These are phyloP conservation scores for Discostella pseudostelligera DNA, from an alignment of 108 stramenopile species.

Conservation along the genomic window DNA sequence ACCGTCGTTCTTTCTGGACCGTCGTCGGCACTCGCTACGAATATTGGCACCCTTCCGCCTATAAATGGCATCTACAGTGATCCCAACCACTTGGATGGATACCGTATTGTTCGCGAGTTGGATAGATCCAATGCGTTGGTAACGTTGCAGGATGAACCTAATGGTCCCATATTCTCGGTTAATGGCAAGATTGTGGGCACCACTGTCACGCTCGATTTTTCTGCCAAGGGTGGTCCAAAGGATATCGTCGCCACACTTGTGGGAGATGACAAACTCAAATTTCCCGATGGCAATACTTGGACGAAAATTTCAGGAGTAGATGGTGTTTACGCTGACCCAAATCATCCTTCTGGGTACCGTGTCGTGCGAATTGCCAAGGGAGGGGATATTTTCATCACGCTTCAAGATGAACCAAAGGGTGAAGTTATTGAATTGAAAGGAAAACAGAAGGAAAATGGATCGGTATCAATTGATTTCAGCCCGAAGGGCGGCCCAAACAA, in stretches of 20 bases:
- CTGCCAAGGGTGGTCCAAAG: constrained; percentile 17
- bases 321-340: constrained; percentile 16
- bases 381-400: constrained; percentile 5
- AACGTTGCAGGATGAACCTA: constrained; percentile 8
- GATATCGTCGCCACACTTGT: constrained; percentile 4
- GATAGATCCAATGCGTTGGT: constrained; percentile 14
- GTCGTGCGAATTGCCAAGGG: not conserved
- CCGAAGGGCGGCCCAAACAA: constrained; percentile 20
- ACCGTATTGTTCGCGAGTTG: constrained; percentile 6
- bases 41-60: not conserved
- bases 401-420: constrained; percentile 10
- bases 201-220: constrained; percentile 14
- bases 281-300: constrained; percentile 19
- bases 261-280: not conserved
- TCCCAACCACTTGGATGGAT: constrained; percentile 15
- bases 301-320: constrained; percentile 5
- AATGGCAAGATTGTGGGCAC: constrained; percentile 10
- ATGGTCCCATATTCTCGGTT: constrained; percentile 11
- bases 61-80: constrained; percentile 16
- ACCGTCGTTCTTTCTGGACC: not conserved
- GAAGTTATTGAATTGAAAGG: constrained; percentile 8
- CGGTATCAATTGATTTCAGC: constrained; percentile 10
- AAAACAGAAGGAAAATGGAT: constrained; percentile 7
- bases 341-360: constrained; percentile 18
- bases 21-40: not conserved